Conservation (phyloP, 495 filamentous ascomycete species). For the Chaetomidium leptoderma region DNA sequence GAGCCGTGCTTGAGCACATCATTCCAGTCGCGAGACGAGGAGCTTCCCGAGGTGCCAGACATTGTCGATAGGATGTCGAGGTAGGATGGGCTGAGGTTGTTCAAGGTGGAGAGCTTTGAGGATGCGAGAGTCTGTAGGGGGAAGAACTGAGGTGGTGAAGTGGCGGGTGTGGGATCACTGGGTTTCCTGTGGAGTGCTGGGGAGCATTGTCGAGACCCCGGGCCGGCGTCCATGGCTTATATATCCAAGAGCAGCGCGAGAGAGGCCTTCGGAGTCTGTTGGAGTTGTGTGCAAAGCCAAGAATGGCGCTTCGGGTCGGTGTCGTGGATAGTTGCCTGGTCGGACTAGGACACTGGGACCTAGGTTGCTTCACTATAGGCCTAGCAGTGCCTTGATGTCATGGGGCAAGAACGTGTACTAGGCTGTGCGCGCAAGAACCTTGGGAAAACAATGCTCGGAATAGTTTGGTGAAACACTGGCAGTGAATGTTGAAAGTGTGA, state of each 20-base stretch:
- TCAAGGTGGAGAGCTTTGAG: background rate
- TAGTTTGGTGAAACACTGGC: background rate
- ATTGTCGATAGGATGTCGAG: background rate
- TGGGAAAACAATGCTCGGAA: background rate
- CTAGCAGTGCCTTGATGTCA: background rate
- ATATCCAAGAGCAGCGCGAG: background rate
- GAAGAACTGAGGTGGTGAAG: background rate
- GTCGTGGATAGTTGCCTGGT: background rate
- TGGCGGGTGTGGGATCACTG: background rate
- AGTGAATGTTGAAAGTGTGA: background rate
- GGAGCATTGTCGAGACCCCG: background rate
- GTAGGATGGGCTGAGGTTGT: background rate
- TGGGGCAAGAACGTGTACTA: background rate
- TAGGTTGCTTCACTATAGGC: background rate
- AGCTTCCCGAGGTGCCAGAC: slow-evolving; percentile 8
- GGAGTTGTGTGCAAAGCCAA: background rate
- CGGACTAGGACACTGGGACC: background rate
- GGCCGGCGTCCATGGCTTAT: background rate
- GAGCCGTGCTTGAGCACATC: slow-evolving; percentile 20
- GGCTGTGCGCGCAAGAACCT: background rate
- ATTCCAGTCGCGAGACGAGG: slow-evolving; percentile 16
- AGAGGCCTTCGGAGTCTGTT: background rate
- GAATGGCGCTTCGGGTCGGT: background rate
- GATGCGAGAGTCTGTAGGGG: background rate
- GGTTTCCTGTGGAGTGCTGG: background rate